Evolutionary conservation across 2,329 filamentous ascomycete species (phyloP), one percentile per base, ranked within the genome.

Genomic region (Beauveria bassiana): DNA sequence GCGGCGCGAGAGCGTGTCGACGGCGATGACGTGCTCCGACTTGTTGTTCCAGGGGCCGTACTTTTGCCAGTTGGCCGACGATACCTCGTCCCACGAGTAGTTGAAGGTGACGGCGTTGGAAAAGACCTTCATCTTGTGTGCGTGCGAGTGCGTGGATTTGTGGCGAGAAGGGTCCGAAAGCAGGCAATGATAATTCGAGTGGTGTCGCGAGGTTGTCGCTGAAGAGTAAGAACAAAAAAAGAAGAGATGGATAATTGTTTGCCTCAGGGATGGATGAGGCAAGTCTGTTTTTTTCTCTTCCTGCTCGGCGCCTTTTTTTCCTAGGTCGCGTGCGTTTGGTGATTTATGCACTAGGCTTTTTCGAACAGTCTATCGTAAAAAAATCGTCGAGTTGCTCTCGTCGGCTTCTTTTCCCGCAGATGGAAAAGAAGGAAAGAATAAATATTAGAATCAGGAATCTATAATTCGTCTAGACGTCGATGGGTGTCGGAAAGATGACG

Each of bases 1-100:
- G 55, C 68, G 67, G 51, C 95, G 90, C 59, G 86, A 88, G 69
- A 99, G 77, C 16, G 93, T 98, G 78, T 99, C 95, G 70, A 98
- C 95, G 67, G 91, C 93, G 67, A 96, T 86, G 67, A 99, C 95
- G 76, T 99, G 95, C 46, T 92, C 91, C n/a, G 90, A 93, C 78
- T 96, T 95, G 75, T 97, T 90, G 80, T 99, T 99, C 93, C 95
- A 98, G 22, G 93, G 93, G 71, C 91, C 96, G 78, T 99, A 99
- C 77, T 99, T 99, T 69, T 87, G 89, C 95, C 95, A 99, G 83
- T 99, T 99, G 73, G 90, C 92, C 16, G 91, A 92, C 28, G 92
- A 96, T 42, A 99, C 95, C 76, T 98, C 93, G 71, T 96, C 91
- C 95, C 95, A 99, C 51, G 93, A 96, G 82, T 99, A 99, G 79